Evolutionary conservation across 169 alveolate species (phyloP).

Genomic region (Besnoitia besnoiti): DNA sequence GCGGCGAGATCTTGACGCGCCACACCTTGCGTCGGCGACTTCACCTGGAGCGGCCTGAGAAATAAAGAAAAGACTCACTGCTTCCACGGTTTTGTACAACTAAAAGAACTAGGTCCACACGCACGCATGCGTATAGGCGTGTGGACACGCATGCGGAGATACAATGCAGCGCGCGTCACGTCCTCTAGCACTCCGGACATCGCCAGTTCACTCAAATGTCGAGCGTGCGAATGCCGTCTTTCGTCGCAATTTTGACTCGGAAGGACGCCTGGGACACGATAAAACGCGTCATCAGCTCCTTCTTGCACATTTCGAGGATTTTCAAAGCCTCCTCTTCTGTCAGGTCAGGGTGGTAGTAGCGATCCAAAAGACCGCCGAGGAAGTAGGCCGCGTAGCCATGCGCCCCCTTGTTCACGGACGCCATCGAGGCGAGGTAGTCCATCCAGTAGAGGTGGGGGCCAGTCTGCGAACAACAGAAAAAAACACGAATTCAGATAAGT

Average conservation of each 20-base stretch:
- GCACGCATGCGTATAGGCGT: too few species aligned
- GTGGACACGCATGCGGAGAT: too few species aligned
- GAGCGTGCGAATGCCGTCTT: constrained; percentile 74
- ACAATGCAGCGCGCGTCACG: too few species aligned
- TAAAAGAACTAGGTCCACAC: too few species aligned
- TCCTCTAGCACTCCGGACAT: too few species aligned
- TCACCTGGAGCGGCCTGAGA: too few species aligned
- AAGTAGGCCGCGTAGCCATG: constrained; percentile 93
- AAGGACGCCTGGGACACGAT: constrained; percentile 84
- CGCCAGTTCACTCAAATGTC: constrained; percentile 56
- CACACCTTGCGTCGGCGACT: too few species aligned
- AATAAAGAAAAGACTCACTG: too few species aligned
- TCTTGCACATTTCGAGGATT: constrained; percentile 83
- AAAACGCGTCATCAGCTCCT: constrained; percentile 88
- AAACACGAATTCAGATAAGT: neutral
- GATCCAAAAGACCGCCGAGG: constrained; percentile 88
- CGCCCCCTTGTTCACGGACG: constrained; percentile 86
- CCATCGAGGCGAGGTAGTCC: constrained; percentile 89
- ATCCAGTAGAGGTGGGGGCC: constrained; percentile 91
- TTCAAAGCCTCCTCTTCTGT: constrained; percentile 86
- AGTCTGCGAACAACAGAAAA: constrained; percentile 71
- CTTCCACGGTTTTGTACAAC: too few species aligned
- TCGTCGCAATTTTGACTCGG: constrained; percentile 74
- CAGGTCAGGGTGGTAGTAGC: constrained; percentile 84
- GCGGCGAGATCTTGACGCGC: too few species aligned